Evolutionary conservation across 192 early-diverging fungal genomes (phyloP).

Genomic region (Backusella morwellensis): DNA sequence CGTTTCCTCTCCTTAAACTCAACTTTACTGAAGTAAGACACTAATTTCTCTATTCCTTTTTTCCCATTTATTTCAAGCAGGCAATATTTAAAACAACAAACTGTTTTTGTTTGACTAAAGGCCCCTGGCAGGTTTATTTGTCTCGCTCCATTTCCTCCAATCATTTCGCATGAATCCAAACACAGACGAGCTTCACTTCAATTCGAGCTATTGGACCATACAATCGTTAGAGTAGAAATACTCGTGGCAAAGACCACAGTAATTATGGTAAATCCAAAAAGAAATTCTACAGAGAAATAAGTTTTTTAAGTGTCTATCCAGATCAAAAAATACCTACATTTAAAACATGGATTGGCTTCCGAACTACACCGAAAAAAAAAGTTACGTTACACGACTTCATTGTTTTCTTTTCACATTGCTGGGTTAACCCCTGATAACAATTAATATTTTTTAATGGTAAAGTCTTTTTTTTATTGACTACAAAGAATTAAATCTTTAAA

Average conservation of each 20-base stretch:
- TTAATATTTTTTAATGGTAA: neutral
- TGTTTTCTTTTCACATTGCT: neutral
- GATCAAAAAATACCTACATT: neutral
- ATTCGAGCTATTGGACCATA: neutral
- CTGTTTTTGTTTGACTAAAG: neutral
- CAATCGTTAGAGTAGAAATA: neutral
- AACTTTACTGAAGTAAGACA: neutral
- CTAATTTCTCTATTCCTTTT: neutral
- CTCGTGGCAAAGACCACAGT: neutral
- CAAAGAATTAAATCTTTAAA: constrained; percentile 6
- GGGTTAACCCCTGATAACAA: neutral
- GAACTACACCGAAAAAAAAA: neutral
- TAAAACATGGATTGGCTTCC: neutral
- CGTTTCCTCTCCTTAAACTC: neutral
- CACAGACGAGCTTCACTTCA: neutral
- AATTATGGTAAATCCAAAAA: neutral
- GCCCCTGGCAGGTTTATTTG: neutral
- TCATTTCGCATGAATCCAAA: neutral
- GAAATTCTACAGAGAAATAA: neutral
- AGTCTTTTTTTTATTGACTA: constrained; percentile 1
- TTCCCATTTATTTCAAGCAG: neutral
- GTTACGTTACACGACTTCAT: neutral
- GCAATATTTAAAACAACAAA: neutral
- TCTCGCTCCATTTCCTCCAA: neutral
- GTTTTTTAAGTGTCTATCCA: no score